Conservation (phyloP, 805 yeast species). For the Candida khao-thaluensis region DNA sequence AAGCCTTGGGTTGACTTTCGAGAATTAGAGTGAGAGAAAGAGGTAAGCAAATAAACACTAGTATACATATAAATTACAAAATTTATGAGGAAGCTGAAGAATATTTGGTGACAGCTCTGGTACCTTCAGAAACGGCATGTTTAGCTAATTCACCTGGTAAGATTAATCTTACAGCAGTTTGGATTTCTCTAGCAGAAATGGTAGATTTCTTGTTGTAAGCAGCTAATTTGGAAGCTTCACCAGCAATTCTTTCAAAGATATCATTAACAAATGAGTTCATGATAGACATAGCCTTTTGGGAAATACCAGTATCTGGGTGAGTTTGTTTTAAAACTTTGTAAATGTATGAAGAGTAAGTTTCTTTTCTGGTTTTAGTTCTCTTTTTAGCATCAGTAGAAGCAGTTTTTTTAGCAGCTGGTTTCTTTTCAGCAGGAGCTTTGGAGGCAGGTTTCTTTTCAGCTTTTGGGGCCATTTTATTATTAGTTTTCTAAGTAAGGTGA, state of each 20-base stretch:
- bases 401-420: conserved; percentile 87
- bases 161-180: conserved; percentile 97
- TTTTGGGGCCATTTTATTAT: conserved; percentile 59
- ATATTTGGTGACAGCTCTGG: conserved; percentile 96
- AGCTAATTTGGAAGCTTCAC: conserved; percentile 97
- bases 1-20: too few relatives aligned
- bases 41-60: conserved; percentile 7
- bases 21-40: too few relatives aligned
- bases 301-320: conserved; percentile 99
- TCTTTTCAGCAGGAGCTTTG: conserved; percentile 96
- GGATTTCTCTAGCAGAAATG: conserved; percentile 97
- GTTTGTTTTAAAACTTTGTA: conserved; percentile 98
- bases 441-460: conserved; percentile 82
- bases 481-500: conserved; percentile 1
- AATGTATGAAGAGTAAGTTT: conserved; percentile 96
- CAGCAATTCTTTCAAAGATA: conserved; percentile 96
- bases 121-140: conserved; percentile 98
- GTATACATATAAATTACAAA: conserved; percentile 12
- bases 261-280: conserved; percentile 98
- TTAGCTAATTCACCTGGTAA: conserved; percentile 98
- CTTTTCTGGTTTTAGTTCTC: conserved; percentile 95
- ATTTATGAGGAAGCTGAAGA: conserved; percentile 57
- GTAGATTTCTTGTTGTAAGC: conserved; percentile 98
- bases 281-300: conserved; percentile 97
- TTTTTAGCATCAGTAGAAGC: conserved; percentile 78